Conservation (phyloP, 495 filamentous ascomycete genomes). For the Neurospora hispaniola region DNA sequence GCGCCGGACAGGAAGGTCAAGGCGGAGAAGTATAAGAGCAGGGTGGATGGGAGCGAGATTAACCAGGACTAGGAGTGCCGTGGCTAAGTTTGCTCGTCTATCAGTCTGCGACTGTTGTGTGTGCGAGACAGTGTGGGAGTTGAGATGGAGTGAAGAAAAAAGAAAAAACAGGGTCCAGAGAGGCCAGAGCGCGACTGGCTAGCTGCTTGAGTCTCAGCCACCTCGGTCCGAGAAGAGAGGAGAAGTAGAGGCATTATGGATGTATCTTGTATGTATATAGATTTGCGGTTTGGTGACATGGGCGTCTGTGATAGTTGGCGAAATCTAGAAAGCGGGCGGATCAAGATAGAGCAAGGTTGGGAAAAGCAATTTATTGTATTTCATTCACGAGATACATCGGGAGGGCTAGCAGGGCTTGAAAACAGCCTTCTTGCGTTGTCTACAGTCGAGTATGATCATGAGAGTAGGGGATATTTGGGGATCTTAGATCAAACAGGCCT, state of each 20-base stretch:
- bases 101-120: background rate
- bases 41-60: constrained; percentile 36
- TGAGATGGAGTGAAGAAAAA: background rate
- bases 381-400: background rate
- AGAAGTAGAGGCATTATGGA: background rate
- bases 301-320: background rate
- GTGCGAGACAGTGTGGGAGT: background rate
- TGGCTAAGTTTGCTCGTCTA: background rate
- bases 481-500: background rate
- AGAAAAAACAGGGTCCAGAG: background rate
- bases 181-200: background rate
- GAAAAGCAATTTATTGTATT: background rate
- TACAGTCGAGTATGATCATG: background rate
- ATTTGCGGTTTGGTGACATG: background rate
- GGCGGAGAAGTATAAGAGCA: constrained; percentile 34
- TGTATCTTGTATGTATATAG: background rate
- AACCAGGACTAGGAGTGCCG: constrained; percentile 23
- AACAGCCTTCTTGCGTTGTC: background rate
- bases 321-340: background rate
- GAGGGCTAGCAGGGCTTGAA: background rate
- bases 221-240: background rate
- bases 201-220: background rate
- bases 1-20: constrained; percentile 14
- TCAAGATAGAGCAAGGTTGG: background rate
- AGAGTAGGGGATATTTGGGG: too few species aligned